phyloP scores from a whole-genome alignment of 345 rosid species.

The Euclidium syriacum region DNA sequence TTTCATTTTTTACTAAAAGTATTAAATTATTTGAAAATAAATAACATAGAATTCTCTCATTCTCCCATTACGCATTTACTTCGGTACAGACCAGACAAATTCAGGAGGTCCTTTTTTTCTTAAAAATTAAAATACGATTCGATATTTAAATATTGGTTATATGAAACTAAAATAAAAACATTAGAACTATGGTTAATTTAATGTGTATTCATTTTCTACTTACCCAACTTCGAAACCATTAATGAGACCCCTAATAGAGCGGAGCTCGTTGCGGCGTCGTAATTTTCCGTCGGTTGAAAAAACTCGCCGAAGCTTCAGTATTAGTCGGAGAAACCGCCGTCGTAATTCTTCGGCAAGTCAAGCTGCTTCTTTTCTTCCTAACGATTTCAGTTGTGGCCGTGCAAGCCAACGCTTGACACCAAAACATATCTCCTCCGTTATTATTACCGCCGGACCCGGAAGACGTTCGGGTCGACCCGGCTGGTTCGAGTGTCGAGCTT shows the following conservation, averaged over 20 bases:
- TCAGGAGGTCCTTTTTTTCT: background rate
- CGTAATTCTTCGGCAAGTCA: conserved; percentile 42
- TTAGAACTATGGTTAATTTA: background rate
- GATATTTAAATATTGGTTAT: conserved; percentile 1
- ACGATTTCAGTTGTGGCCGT: conserved; percentile 67
- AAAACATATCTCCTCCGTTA: conserved; percentile 38
- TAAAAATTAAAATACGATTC: background rate
- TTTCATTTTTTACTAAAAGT: background rate
- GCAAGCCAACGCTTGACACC: conserved; percentile 49
- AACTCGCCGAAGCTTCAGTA: conserved; percentile 39
- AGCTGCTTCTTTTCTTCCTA: conserved; percentile 80
- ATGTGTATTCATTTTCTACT: conserved; percentile 24
- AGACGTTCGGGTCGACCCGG: conserved; percentile 49
- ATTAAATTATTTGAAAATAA: background rate
- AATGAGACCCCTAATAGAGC: conserved; percentile 45
- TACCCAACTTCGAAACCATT: conserved; percentile 1
- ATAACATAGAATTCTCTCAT: conserved; percentile 1
- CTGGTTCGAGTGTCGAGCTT: conserved; percentile 57
- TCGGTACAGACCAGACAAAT: conserved; percentile 14
- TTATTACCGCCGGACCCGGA: conserved; percentile 47
- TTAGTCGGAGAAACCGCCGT: conserved; percentile 29
- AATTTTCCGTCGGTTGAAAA: conserved; percentile 69
- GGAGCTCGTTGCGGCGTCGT: conserved; percentile 85
- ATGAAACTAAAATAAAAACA: background rate
- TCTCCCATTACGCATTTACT: background rate